Evolutionary conservation across 331 rosid species (phyloP).

Genomic region (Telfairia occidentalis): DNA sequence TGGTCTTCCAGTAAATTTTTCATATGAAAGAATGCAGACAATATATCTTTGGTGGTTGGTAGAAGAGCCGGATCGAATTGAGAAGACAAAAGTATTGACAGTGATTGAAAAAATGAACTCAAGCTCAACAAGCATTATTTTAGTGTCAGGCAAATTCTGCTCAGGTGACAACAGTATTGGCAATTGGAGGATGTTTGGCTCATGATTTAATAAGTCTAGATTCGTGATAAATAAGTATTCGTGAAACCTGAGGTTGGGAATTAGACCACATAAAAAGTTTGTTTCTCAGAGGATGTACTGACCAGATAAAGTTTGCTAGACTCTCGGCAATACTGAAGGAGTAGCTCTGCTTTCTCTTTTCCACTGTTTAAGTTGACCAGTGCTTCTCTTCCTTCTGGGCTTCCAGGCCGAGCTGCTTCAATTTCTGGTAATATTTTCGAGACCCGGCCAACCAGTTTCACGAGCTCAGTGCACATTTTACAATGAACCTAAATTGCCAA

Average conservation of each 20-base stretch:
- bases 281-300: slow-evolving; percentile 9
- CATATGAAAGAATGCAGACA: no score
- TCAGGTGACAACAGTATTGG: background rate
- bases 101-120: background rate
- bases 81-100: no score
- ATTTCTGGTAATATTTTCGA: slow-evolving; percentile 45
- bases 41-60: no score
- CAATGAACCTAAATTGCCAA: slow-evolving; percentile 54
- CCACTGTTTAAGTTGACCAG: slow-evolving; percentile 38
- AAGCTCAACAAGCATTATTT: background rate
- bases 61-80: no score
- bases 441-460: slow-evolving; percentile 38
- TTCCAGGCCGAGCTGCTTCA: slow-evolving; percentile 72
- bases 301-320: slow-evolving; percentile 89
- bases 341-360: slow-evolving; percentile 41
- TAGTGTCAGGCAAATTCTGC: background rate
- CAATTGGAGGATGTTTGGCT: background rate
- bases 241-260: background rate
- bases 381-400: slow-evolving; percentile 56
- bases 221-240: background rate
- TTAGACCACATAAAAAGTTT: background rate
- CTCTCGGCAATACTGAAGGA: slow-evolving; percentile 52
- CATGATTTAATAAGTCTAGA: background rate
- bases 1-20: no score
- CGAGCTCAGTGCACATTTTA: slow-evolving; percentile 48